phyloP scores from a whole-genome alignment of 495 filamentous ascomycete genomes.

The Astrothelium subdiscretum region DNA sequence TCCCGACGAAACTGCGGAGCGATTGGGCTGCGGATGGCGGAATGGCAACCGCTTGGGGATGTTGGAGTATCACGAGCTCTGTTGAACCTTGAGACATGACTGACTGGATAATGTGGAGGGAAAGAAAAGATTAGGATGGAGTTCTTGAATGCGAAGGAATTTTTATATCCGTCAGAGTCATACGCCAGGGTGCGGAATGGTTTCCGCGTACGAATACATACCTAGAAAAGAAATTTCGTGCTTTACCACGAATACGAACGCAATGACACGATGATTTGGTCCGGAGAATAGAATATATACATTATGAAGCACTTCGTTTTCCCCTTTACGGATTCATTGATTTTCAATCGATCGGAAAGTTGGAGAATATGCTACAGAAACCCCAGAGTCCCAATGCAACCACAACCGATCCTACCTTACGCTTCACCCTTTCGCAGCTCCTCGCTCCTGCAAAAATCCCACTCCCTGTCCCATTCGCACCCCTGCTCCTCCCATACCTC shows the following conservation, averaged over 20 bases:
- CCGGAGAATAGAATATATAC: no score
- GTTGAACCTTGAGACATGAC: not conserved
- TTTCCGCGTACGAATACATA: no score
- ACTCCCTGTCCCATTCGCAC: not conserved
- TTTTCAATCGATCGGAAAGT: not conserved
- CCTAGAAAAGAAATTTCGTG: no score
- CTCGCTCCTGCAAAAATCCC: not conserved
- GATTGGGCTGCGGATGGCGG: not conserved
- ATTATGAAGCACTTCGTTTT: no score
- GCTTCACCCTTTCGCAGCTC: not conserved
- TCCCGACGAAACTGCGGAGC: not conserved
- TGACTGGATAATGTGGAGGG: not conserved
- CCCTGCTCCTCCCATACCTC: conserved; percentile 10
- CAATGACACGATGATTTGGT: no score
- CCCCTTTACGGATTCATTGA: not conserved
- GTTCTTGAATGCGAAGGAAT: no score
- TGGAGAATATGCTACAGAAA: not conserved
- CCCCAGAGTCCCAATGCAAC: not conserved
- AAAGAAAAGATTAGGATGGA: no score
- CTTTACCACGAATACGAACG: no score
- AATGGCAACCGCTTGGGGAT: not conserved
- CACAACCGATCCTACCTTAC: not conserved
- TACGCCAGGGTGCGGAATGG: no score
- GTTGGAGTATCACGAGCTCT: not conserved
- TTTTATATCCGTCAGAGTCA: no score